phyloP scores from a whole-genome alignment of 495 filamentous ascomycete genomes.

The Aspergillus indologenus region DNA sequence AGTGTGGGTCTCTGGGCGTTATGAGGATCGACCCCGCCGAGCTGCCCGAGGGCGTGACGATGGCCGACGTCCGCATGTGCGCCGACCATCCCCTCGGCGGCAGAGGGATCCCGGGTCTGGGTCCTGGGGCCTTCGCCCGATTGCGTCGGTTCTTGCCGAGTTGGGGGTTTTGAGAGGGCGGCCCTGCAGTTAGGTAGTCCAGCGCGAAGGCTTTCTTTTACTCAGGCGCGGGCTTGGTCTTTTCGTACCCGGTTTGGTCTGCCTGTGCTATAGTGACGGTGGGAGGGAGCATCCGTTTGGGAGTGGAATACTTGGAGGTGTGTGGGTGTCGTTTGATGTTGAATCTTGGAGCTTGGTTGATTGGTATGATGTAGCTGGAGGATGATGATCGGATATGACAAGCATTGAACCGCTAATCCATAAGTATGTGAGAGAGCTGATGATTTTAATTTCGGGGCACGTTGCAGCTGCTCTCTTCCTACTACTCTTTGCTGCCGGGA shows the following conservation, averaged over 20 bases:
- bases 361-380: too few species aligned
- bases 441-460: too few species aligned
- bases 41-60: slow-evolving; percentile 19
- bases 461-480: too few species aligned
- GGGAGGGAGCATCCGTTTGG: slow-evolving; percentile 1
- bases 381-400: too few species aligned
- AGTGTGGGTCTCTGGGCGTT: slow-evolving; percentile 22
- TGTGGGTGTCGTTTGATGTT: too few species aligned
- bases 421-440: too few species aligned
- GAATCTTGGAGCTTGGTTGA: too few species aligned
- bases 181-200: slow-evolving; percentile 3
- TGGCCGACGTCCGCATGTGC: slow-evolving; percentile 23
- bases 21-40: slow-evolving; percentile 22
- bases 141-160: slow-evolving; percentile 20
- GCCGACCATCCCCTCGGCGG: slow-evolving; percentile 21
- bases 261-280: slow-evolving; percentile 8
- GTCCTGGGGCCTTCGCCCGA: slow-evolving; percentile 17
- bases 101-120: slow-evolving; percentile 11
- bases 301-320: slow-evolving; percentile 5
- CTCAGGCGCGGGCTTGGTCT: slow-evolving; percentile 2
- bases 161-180: slow-evolving; percentile 20
- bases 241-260: slow-evolving; percentile 1
- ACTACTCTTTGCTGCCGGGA: too few species aligned
- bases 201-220: slow-evolving; percentile 6
- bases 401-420: too few species aligned